Base-by-base conservation (phyloP, 768 basidiomycete genomes). In the Cantharellus anzutake region DNA sequence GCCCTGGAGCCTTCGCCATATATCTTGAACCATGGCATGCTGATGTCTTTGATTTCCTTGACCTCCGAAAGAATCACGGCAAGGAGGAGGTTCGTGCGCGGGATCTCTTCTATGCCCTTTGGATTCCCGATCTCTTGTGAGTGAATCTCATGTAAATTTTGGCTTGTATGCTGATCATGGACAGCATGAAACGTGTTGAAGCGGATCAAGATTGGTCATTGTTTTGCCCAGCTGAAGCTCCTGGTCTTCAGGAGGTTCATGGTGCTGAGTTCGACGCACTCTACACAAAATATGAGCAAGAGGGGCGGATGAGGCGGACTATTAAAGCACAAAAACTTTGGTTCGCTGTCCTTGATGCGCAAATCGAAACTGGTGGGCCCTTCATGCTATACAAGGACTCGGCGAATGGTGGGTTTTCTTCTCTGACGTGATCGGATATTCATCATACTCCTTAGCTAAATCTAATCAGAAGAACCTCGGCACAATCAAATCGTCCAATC, bases 361-460 rank as follows among this genome's bases (percentile, higher is more conserved):
- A 99, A 72, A 91, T 94, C 65, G 94, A 99, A 74, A 99, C 96
- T 0, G 96, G 96, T 56, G 85, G 84, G n/a, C 96, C 96, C 0
- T 99, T 97, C 76, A 98, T 98, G 90, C 76, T 89, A 37, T 99
- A 98, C 79, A 99, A 99, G 75, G 94, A 98, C 68, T 79, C 90
- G 44, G 84, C 86, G 61, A 99, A 99, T 70, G 72, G 90, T 92
- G 66, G 59, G 84, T 73, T 40, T 42, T 58, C 39, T 38, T 59
- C 58, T 51, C 44, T 61, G 4, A 42, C 51, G 39, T 14, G 52
- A 5, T 11, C 37, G 14, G 34, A 42, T 57, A 14, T 57, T 38
- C 5, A 7, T 40, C 7, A 39, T 14, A 7, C 40, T 57, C 16
- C 51, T 0, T 66, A 93, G 88, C 78, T 65, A 99, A 99, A 74